phyloP scores from a whole-genome alignment of 2,329 filamentous ascomycete species.

The Curvularia eragrostidis region DNA sequence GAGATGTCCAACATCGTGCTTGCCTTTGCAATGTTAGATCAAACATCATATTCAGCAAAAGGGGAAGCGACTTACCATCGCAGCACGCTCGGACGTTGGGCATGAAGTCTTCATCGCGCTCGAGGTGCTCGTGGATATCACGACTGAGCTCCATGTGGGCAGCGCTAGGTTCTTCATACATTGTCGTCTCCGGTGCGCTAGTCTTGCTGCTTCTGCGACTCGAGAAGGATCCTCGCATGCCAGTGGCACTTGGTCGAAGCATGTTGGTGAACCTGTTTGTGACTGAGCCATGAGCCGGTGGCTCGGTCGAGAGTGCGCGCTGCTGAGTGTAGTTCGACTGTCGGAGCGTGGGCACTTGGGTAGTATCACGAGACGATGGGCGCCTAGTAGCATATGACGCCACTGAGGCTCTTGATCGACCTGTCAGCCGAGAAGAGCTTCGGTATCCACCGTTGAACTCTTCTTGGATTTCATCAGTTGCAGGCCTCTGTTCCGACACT shows the following conservation, averaged over 20 bases:
- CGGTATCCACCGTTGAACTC: slow-evolving; percentile 78
- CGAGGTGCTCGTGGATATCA: slow-evolving; percentile 77
- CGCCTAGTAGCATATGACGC: slow-evolving; percentile 78
- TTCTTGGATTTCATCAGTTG: slow-evolving; percentile 65
- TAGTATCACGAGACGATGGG: slow-evolving; percentile 47
- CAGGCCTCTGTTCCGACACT: slow-evolving; percentile 39
- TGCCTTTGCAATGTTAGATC: slow-evolving; percentile 44
- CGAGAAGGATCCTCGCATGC: slow-evolving; percentile 58
- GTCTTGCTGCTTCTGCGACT: slow-evolving; percentile 54
- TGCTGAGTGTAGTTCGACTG: slow-evolving; percentile 47
- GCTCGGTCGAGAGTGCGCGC: slow-evolving; percentile 43
- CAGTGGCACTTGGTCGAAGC: slow-evolving; percentile 50
- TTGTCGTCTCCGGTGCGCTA: slow-evolving; percentile 40
- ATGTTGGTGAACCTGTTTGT: slow-evolving; percentile 56
- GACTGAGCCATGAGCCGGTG: slow-evolving; percentile 50
- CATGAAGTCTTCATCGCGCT: slow-evolving; percentile 77
- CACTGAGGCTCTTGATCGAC: slow-evolving; percentile 65
- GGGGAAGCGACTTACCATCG: slow-evolving; percentile 72
- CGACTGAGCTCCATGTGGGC: slow-evolving; percentile 77
- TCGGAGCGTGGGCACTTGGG: slow-evolving; percentile 55
- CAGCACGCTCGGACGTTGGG: slow-evolving; percentile 98
- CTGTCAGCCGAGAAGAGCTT: slow-evolving; percentile 60
- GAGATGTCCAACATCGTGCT: slow-evolving; percentile 60
- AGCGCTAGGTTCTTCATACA: slow-evolving; percentile 67
- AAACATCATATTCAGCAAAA: slow-evolving; percentile 10